Conservation (phyloP, 2,329 filamentous ascomycete species). For the Hypoxylon sp. region DNA sequence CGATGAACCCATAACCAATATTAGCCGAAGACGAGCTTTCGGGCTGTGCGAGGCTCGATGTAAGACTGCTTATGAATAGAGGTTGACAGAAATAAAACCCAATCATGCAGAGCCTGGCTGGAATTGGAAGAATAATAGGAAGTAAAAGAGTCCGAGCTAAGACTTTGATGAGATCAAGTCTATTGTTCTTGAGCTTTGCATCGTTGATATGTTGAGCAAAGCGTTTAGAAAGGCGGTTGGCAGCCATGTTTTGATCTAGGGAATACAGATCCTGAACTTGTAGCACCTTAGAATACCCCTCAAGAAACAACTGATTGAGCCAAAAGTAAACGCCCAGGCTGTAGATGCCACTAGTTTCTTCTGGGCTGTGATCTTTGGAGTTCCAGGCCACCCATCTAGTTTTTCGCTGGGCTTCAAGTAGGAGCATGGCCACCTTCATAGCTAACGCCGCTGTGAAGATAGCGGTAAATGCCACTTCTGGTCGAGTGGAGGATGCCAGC, state of each 20-base stretch:
- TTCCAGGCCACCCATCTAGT: constrained; percentile 34
- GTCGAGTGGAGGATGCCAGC: constrained; percentile 49
- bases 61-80: constrained; percentile 53
- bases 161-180: constrained; percentile 20
- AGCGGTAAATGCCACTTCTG: constrained; percentile 36
- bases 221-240: constrained; percentile 24
- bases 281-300: constrained; percentile 40
- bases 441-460: constrained; percentile 40
- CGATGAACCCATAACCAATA: constrained; percentile 61
- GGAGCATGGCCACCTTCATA: constrained; percentile 28
- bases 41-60: constrained; percentile 52
- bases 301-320: constrained; percentile 54
- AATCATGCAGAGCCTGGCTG: constrained; percentile 49
- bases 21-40: constrained; percentile 41
- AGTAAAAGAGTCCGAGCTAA: constrained; percentile 18
- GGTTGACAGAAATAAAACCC: constrained; percentile 56
- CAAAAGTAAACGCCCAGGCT: constrained; percentile 54
- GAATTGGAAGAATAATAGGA: constrained; percentile 34
- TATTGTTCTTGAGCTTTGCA: constrained; percentile 4
- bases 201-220: constrained; percentile 11
- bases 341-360: constrained; percentile 55
- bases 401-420: constrained; percentile 37
- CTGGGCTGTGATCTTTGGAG: constrained; percentile 46
- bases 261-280: constrained; percentile 38
- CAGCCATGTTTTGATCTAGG: constrained; percentile 35